A percentile compares a stretch with the other conserved stretches of the same genome.
phyloP scores from a whole-genome alignment of 495 filamentous ascomycete species.

The Lentithecium fluviatile region DNA sequence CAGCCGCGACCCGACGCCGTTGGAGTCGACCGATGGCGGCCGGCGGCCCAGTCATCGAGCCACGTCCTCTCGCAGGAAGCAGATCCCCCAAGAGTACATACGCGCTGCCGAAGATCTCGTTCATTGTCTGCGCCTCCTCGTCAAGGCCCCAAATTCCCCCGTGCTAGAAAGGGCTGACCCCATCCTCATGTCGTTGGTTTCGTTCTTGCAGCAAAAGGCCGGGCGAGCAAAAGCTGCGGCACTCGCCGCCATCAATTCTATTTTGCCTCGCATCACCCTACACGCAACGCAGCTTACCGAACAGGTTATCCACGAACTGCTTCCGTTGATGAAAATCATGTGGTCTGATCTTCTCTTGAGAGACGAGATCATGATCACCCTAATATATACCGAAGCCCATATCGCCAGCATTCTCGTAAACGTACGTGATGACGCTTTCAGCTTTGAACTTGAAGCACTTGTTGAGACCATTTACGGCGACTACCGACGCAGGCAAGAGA shows the following conservation, averaged over 20 bases:
- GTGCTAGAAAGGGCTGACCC: slow-evolving; percentile 56
- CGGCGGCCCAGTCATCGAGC: slow-evolving; percentile 10
- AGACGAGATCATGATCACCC: slow-evolving; percentile 70
- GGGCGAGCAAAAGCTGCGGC: slow-evolving; percentile 64
- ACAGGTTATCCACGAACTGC: slow-evolving; percentile 55
- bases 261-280: slow-evolving; percentile 63
- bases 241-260: slow-evolving; percentile 71
- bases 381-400: slow-evolving; percentile 65
- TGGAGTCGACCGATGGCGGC: slow-evolving; percentile 12
- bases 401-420: slow-evolving; percentile 48
- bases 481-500: slow-evolving; percentile 67
- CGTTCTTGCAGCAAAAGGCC: slow-evolving; percentile 61
- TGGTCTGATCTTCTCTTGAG: slow-evolving; percentile 72
- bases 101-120: slow-evolving; percentile 57
- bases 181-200: slow-evolving; percentile 58
- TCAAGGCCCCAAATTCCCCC: slow-evolving; percentile 68
- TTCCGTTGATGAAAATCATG: slow-evolving; percentile 68
- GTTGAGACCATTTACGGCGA: slow-evolving; percentile 59
- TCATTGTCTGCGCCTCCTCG: slow-evolving; percentile 64
- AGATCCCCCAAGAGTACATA: slow-evolving; percentile 13
- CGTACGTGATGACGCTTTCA: slow-evolving; percentile 30
- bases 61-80: slow-evolving; percentile 5
- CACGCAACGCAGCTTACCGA: slow-evolving; percentile 65
- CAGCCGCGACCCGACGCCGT: slow-evolving; percentile 21
- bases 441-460: slow-evolving; percentile 42